Conservation (phyloP, 805 yeast genomes). For the Yamadazyma phyllophila region DNA sequence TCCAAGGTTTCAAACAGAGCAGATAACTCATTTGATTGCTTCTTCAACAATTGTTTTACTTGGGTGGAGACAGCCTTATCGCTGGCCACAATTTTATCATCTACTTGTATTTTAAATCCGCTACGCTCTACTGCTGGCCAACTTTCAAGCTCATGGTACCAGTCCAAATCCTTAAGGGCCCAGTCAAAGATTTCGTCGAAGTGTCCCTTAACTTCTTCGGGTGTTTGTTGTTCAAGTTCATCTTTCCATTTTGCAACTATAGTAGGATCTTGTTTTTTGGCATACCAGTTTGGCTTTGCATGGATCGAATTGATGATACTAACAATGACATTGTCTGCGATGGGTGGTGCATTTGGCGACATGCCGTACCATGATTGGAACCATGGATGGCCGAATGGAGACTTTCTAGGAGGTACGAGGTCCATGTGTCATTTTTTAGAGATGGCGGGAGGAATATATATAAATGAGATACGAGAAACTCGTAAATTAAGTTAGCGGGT, state of each 20-base stretch:
- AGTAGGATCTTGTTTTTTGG: conserved; percentile 15
- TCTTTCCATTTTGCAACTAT: conserved; percentile 20
- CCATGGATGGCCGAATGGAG: conserved; percentile 19
- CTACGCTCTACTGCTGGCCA: conserved; percentile 6
- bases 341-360: conserved; percentile 15
- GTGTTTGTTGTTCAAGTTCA: conserved; percentile 17
- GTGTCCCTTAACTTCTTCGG: not conserved
- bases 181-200: conserved; percentile 21
- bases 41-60: conserved; percentile 12
- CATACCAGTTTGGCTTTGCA: conserved; percentile 19
- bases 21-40: conserved; percentile 14
- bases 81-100: conserved; percentile 20
- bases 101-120: conserved; percentile 18
- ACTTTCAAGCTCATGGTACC: conserved; percentile 21
- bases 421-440: too few species aligned
- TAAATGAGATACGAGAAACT: too few species aligned
- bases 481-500: too few species aligned
- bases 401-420: not conserved
- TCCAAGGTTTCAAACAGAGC: conserved; percentile 22
- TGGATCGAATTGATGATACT: conserved; percentile 17
- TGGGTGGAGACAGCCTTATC: conserved; percentile 17
- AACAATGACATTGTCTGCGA: conserved; percentile 18
- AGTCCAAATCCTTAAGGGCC: conserved; percentile 28
- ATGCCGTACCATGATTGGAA: conserved; percentile 9
- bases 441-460: too few species aligned